Conservation (phyloP, 495 filamentous ascomycete species). For the Thozetella sp. region DNA sequence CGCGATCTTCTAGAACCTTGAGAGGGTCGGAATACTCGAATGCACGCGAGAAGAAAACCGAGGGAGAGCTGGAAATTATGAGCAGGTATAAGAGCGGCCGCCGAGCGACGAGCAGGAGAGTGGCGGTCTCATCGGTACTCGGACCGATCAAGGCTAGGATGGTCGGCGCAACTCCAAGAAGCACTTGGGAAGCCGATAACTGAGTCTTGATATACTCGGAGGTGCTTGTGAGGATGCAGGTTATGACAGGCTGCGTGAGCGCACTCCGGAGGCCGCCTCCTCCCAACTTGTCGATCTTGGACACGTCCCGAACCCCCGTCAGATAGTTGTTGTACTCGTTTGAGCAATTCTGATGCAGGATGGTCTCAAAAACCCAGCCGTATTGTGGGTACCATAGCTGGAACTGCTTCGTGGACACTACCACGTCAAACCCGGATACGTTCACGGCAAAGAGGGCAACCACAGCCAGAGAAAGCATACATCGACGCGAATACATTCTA, state of each 20-base stretch:
- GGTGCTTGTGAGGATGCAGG: slow-evolving; percentile 16
- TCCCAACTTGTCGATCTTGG: slow-evolving; percentile 6
- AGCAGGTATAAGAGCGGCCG: slow-evolving; percentile 15
- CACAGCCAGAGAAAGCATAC: no score
- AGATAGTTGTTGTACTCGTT: slow-evolving; percentile 16
- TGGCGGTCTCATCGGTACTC: slow-evolving; percentile 9
- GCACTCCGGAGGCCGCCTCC: slow-evolving; percentile 7
- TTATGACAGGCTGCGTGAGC: slow-evolving; percentile 11
- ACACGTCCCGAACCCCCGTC: slow-evolving; percentile 9
- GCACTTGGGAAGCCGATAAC: slow-evolving; percentile 14
- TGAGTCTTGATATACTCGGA: slow-evolving; percentile 13
- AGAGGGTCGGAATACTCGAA: slow-evolving; percentile 12
- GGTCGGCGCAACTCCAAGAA: slow-evolving; percentile 19
- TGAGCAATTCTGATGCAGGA: slow-evolving; percentile 17
- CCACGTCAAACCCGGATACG: neutral
- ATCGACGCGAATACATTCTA: no score
- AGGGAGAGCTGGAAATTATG: slow-evolving; percentile 12
- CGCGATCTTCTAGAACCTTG: neutral
- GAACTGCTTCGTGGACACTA: slow-evolving; percentile 13
- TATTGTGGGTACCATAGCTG: slow-evolving; percentile 17
- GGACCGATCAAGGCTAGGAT: slow-evolving; percentile 18
- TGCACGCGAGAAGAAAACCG: slow-evolving; percentile 14
- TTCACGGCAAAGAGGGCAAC: neutral
- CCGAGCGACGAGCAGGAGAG: slow-evolving; percentile 10
- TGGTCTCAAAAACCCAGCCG: slow-evolving; percentile 10